Percentiles rank a stretch among this genome's conserved stretches.
These are phyloP conservation scores for Neophaeococcomyces mojaviensis DNA, from an alignment of 2,329 filamentous ascomycete species.

Conservation along the genomic window DNA sequence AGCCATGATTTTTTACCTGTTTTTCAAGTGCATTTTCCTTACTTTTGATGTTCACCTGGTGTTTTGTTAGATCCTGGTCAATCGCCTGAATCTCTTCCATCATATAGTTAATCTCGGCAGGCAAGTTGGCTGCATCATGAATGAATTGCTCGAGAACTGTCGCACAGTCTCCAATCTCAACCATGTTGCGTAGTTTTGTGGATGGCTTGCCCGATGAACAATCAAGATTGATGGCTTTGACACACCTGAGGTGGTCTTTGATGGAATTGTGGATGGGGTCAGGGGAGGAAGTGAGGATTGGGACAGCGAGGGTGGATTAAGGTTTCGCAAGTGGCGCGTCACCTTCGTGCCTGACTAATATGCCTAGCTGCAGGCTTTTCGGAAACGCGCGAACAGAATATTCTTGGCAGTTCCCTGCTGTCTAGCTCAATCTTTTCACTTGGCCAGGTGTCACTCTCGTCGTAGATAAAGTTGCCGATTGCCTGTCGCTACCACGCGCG, in stretches of 20 bases:
- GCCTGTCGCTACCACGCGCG: too few relatives aligned
- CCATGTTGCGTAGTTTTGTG: constrained; percentile 28
- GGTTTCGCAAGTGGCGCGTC: neutral
- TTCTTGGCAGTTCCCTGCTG: too few relatives aligned
- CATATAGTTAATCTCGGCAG: constrained; percentile 57
- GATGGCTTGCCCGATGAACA: too few relatives aligned
- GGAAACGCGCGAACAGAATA: too few relatives aligned
- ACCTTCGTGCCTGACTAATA: neutral
- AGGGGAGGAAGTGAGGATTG: too few relatives aligned
- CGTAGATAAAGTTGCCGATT: too few relatives aligned
- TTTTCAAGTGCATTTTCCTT: constrained; percentile 58
- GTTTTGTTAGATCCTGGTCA: constrained; percentile 53
- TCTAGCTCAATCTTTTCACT: too few relatives aligned
- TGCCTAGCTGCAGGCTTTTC: too few relatives aligned
- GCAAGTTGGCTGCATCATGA: constrained; percentile 57
- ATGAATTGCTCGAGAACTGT: constrained; percentile 59
- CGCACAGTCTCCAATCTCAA: constrained; percentile 51
- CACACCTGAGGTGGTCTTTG: neutral
- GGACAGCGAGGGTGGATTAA: too few relatives aligned
- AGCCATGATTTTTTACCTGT: constrained; percentile 57
- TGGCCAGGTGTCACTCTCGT: too few relatives aligned
- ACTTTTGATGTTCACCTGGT: constrained; percentile 48
- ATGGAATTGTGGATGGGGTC: neutral
- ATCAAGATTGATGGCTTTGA: neutral
- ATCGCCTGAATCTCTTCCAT: constrained; percentile 62